phyloP scores from a whole-genome alignment of 2,329 filamentous ascomycete species.

The Xylariaceae sp. region DNA sequence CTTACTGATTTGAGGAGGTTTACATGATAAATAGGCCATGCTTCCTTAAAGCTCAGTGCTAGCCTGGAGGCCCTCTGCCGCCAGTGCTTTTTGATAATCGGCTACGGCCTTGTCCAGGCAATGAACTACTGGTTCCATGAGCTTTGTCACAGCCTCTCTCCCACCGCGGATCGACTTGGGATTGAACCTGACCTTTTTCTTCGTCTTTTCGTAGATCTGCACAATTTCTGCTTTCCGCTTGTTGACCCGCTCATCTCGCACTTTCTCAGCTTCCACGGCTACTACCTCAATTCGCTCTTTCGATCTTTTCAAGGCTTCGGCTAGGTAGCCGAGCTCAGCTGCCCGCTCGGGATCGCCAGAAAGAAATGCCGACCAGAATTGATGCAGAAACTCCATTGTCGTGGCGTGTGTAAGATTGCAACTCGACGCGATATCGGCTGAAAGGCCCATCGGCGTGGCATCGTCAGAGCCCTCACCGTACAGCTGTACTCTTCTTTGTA shows the following conservation, averaged over 20 bases:
- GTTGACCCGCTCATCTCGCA: constrained; percentile 61
- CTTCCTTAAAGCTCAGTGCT: constrained; percentile 38
- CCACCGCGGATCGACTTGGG: constrained; percentile 67
- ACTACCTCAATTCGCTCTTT: constrained; percentile 74
- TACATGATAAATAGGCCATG: not conserved
- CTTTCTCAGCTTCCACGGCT: constrained; percentile 70
- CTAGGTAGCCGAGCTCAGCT: constrained; percentile 71
- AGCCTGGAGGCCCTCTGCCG: constrained; percentile 52
- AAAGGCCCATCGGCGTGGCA: constrained; percentile 50
- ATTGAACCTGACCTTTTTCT: constrained; percentile 67
- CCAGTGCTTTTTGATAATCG: constrained; percentile 67
- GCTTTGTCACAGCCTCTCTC: constrained; percentile 63
- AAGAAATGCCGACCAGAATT: constrained; percentile 91
- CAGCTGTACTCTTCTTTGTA: constrained; percentile 54
- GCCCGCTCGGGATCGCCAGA: constrained; percentile 81
- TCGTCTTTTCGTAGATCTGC: constrained; percentile 64
- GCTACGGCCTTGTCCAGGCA: constrained; percentile 64
- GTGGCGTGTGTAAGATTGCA: constrained; percentile 76
- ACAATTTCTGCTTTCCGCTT: constrained; percentile 64
- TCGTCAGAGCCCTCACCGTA: constrained; percentile 45
- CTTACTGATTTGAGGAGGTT: not conserved
- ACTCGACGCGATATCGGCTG: constrained; percentile 52
- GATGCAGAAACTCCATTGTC: constrained; percentile 90
- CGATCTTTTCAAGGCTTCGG: constrained; percentile 74
- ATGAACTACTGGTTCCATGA: constrained; percentile 68